Base-by-base conservation (phyloP, 192 early-diverging fungal genomes). In the Thoreauomyces humboldtii region DNA sequence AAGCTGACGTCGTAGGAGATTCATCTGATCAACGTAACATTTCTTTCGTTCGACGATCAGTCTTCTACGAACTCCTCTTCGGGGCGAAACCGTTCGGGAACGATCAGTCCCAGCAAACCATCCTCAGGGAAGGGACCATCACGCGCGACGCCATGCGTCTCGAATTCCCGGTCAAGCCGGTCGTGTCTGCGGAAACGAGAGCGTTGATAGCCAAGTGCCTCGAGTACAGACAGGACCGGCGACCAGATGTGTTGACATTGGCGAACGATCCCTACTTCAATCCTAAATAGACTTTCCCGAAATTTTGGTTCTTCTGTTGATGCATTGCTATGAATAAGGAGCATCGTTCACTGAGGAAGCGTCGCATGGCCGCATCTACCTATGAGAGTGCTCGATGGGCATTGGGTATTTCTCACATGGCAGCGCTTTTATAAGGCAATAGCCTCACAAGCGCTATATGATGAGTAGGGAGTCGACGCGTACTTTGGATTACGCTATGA, bases 1-100 rank as follows among this genome's bases (percentile, higher is more conserved):
- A 41, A 41, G n/a, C n/a, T n/a, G n/a, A n/a, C n/a, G n/a, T n/a
- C 41, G 41, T n/a, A 50, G 9, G 21, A 9, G 9, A 17, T 50
- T 50, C 9, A 7, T 7, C 9, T 22, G 9, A 17, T 22, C 22
- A 50, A 7, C 21, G 47, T 7, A 50, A 22, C 47, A 22, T 7
- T 17, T 50, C 9, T 50, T 11, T 11, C 47, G 25, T n/a, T n/a
- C n/a, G n/a, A 22, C 2, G n/a, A 3, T 7, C 12, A 46, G 37
- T 63, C 7, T 63, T 63, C 48, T 63, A 53, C 61, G 61, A 63
- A 35, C 61, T 63, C 7, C 34, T 63, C 19, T 63, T 53, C 7
- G 61, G 61, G 2, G 33, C 25, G 5, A 63, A 63, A 36, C 61
- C 61, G 15, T 63, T 63, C 25, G 48, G 61, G 22, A 63, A 63